These are phyloP conservation scores for Lolium perenne DNA, from an alignment of 176 grass and related monocot genomes.

Conservation along the genomic window DNA sequence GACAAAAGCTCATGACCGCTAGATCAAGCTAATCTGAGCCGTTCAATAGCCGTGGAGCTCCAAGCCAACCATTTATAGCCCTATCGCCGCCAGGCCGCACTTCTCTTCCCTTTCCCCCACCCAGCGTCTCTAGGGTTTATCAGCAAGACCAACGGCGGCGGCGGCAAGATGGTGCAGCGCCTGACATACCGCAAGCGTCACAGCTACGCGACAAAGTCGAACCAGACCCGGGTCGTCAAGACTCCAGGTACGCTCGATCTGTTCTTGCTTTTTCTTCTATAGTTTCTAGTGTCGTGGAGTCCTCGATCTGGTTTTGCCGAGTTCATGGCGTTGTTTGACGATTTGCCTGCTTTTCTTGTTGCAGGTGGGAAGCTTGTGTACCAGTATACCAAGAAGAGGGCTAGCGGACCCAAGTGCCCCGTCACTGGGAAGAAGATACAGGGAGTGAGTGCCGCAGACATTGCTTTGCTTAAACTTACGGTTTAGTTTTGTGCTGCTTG, in stretches of 20 bases:
- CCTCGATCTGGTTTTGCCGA: constrained; percentile 17
- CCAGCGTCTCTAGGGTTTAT: constrained; percentile 48
- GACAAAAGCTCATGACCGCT: neutral
- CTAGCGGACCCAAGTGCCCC: constrained; percentile 88
- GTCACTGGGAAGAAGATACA: constrained; percentile 95
- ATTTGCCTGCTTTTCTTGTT: neutral
- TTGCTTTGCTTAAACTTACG: neutral
- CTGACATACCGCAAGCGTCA: constrained; percentile 92
- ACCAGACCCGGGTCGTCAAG: constrained; percentile 94
- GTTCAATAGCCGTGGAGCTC: constrained; percentile 42
- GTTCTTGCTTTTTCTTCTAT: neutral
- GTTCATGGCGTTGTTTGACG: neutral
- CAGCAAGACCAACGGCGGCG: constrained; percentile 9
- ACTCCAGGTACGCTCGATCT: constrained; percentile 65
- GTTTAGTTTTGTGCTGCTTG: neutral
- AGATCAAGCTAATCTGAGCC: constrained; percentile 39
- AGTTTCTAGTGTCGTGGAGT: neutral
- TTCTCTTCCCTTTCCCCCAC: constrained; percentile 19
- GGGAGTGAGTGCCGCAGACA: constrained; percentile 63
- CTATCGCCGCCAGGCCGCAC: constrained; percentile 18
- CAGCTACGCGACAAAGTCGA: constrained; percentile 96
- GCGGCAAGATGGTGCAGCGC: constrained; percentile 84
- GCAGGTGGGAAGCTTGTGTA: constrained; percentile 89
- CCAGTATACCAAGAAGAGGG: constrained; percentile 93
- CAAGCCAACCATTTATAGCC: constrained; percentile 49